Conservation (phyloP, 768 basidiomycete species). For the Exsudoporus frostii region DNA sequence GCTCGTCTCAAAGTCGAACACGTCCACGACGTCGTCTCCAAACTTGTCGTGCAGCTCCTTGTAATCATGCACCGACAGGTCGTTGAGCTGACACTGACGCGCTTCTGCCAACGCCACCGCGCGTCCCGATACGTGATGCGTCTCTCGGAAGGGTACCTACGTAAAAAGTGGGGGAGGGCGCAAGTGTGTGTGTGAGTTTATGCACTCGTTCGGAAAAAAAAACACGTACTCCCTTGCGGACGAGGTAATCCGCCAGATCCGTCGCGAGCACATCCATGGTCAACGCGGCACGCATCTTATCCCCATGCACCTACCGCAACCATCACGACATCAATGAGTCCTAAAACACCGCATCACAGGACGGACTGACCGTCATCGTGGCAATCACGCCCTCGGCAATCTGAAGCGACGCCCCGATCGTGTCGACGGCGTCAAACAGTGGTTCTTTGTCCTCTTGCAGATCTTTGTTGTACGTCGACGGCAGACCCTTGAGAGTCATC, state of each 20-base stretch:
- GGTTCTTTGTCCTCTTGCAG: conserved; percentile 99
- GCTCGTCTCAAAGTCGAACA: conserved; percentile 95
- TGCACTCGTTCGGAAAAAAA: background rate
- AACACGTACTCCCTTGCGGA: conserved; percentile 88
- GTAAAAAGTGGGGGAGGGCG: background rate
- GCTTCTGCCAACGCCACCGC: conserved; percentile 94
- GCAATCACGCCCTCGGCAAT: conserved; percentile 95
- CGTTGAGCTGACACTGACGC: conserved; percentile 74
- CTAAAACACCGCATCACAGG: background rate
- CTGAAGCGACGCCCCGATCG: conserved; percentile 79
- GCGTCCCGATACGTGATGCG: conserved; percentile 95
- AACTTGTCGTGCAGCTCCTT: conserved; percentile 74
- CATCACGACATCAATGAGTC: background rate
- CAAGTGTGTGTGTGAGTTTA: background rate
- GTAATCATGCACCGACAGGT: conserved; percentile 78
- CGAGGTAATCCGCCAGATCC: conserved; percentile 98
- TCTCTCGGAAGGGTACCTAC: conserved; percentile 97
- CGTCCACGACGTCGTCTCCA: conserved; percentile 69
- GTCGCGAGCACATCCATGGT: conserved; percentile 99
- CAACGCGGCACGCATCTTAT: conserved; percentile 86
- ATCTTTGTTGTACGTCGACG: conserved; percentile 99
- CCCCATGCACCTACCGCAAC: conserved; percentile 68
- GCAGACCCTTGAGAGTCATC: conserved; percentile 95
- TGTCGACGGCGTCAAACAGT: conserved; percentile 91
- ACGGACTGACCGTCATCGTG: conserved; percentile 68